These are phyloP conservation scores for Aspergillus eucalypticola DNA, from an alignment of 2,329 filamentous ascomycete species.

Conservation along the genomic window DNA sequence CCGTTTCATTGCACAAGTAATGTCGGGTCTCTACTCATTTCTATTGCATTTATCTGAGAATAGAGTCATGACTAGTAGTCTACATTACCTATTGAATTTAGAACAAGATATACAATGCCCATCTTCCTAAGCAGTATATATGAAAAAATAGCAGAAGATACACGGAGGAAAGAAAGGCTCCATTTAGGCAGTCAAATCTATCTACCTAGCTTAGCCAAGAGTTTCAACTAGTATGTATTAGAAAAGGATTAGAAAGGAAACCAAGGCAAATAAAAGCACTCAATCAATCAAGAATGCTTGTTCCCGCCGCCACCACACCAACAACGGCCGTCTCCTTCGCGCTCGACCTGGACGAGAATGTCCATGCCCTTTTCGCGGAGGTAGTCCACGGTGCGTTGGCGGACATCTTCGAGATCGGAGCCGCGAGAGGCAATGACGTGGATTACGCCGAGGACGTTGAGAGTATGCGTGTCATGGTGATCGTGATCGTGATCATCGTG, in stretches of 20 bases:
- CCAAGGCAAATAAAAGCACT: background rate
- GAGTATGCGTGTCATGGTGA: slow-evolving; percentile 19
- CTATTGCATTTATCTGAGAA: no score
- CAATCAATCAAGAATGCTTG: slow-evolving; percentile 22
- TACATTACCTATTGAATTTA: no score
- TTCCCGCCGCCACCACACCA: slow-evolving; percentile 61
- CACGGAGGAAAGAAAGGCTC: background rate
- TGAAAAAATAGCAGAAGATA: background rate
- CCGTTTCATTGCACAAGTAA: no score
- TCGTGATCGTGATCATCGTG: slow-evolving; percentile 30
- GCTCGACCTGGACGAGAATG: slow-evolving; percentile 82
- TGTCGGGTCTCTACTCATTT: no score
- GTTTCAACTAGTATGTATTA: background rate
- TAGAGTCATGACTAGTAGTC: background rate
- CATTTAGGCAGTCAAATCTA: background rate
- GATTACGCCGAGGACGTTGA: slow-evolving; percentile 72
- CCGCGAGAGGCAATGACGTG: slow-evolving; percentile 75
- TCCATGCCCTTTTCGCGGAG: slow-evolving; percentile 72
- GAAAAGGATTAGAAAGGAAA: background rate
- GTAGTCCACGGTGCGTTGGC: slow-evolving; percentile 72
- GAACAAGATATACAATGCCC: no score
- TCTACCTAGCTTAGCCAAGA: no score
- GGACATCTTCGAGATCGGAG: slow-evolving; percentile 78
- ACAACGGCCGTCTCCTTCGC: slow-evolving; percentile 70
- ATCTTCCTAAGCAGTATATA: no score